These are phyloP conservation scores for Mycena crocata DNA, from an alignment of 768 basidiomycete species.

Conservation along the genomic window DNA sequence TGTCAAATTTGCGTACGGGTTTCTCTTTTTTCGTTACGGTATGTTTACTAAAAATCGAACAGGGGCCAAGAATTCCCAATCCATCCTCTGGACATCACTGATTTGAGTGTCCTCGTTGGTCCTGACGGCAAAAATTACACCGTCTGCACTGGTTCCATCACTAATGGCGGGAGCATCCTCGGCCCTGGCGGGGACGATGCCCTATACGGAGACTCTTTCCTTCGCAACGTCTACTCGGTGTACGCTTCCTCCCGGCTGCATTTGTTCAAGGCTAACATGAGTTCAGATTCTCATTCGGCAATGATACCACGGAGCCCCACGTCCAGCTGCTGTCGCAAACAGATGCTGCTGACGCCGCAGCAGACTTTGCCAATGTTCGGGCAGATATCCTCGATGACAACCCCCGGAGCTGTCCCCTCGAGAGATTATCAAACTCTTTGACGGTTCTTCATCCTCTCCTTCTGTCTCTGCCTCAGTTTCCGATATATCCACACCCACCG, in stretches of 20 bases:
- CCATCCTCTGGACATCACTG: slow-evolving; percentile 58
- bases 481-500: not conserved
- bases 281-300: slow-evolving; percentile 53
- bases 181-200: slow-evolving; percentile 49
- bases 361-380: slow-evolving; percentile 44
- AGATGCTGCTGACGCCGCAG: slow-evolving; percentile 47
- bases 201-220: slow-evolving; percentile 57
- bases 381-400: slow-evolving; percentile 38
- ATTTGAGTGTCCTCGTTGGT: slow-evolving; percentile 39
- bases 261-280: not conserved
- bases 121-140: slow-evolving; percentile 47
- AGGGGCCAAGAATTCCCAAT: slow-evolving; percentile 51
- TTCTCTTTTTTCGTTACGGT: slow-evolving; percentile 33
- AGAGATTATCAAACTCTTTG: slow-evolving; percentile 35
- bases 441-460: slow-evolving; percentile 10
- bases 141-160: slow-evolving; percentile 52
- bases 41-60: not conserved
- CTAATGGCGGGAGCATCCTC: slow-evolving; percentile 39
- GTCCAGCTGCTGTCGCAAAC: slow-evolving; percentile 55
- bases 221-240: slow-evolving; percentile 60
- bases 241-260: slow-evolving; percentile 35
- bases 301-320: slow-evolving; percentile 46
- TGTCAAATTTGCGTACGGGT: slow-evolving; percentile 52
- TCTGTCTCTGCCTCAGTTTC: not conserved
- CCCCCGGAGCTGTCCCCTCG: slow-evolving; percentile 43